Percentiles rank a stretch among this genome's conserved stretches.
Conservation (phyloP, 495 filamentous ascomycete genomes). For the Daldinia caldariorum region DNA sequence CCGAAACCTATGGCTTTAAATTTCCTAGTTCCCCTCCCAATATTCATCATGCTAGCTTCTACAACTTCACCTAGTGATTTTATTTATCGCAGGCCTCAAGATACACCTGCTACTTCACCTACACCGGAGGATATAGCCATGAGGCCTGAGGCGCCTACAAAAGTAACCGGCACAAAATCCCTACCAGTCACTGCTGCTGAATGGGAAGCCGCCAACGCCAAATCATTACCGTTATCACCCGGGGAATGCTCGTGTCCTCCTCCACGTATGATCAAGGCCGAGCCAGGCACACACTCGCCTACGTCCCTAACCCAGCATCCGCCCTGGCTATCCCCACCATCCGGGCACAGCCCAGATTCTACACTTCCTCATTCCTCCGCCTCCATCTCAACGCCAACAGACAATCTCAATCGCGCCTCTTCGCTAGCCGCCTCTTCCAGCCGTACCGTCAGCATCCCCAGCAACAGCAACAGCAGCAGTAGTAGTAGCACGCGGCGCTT, state of each 20-base stretch:
- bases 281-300: neutral
- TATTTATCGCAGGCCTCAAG: conserved; percentile 34
- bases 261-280: neutral
- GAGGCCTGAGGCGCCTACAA: neutral
- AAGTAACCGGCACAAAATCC: neutral
- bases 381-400: neutral
- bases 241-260: neutral
- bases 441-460: conserved; percentile 12
- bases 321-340: neutral
- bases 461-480: conserved; percentile 4
- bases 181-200: neutral
- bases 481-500: conserved; percentile 5
- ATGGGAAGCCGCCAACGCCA: conserved; percentile 2
- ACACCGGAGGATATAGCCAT: neutral
- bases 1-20: neutral
- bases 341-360: neutral
- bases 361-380: neutral
- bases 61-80: conserved; percentile 41
- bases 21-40: neutral
- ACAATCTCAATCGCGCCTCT: neutral
- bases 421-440: neutral
- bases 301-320: neutral
- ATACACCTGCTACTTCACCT: neutral
- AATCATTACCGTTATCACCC: neutral
- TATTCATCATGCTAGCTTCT: conserved; percentile 25